Evolutionary conservation across 306 rosid species (phyloP).

Genomic region (Cucumis melo): DNA sequence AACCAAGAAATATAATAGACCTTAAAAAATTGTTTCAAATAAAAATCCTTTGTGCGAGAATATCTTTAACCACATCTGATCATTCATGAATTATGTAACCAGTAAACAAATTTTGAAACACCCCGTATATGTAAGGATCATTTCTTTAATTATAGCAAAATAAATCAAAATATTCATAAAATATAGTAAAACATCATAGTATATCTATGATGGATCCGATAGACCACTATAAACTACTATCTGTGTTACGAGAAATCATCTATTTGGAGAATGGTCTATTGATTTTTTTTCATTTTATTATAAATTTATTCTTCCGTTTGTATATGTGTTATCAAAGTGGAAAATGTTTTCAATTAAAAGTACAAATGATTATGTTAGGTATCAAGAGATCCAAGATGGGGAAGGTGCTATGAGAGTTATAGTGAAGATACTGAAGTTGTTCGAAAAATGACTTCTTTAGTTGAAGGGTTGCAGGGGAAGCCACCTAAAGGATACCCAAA

Average conservation of each 20-base stretch:
- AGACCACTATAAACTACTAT: no score
- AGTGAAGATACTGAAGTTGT: constrained; percentile 75
- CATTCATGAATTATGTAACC: neutral
- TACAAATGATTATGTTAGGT: constrained; percentile 31
- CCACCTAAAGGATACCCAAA: constrained; percentile 50
- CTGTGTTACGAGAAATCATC: no score
- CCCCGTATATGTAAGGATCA: no score
- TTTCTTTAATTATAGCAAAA: no score
- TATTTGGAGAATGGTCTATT: no score
- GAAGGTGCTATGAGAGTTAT: constrained; percentile 69
- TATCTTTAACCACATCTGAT: no score
- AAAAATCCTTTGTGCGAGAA: no score
- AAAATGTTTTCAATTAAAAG: constrained; percentile 1
- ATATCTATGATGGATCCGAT: no score
- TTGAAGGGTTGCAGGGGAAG: constrained; percentile 80
- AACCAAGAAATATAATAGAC: no score
- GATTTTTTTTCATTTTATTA: no score
- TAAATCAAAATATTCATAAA: no score
- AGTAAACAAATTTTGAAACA: neutral
- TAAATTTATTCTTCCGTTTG: neutral
- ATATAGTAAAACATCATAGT: no score
- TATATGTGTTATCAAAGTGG: neutral
- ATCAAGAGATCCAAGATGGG: constrained; percentile 88
- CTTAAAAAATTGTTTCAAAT: neutral
- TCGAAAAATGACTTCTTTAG: constrained; percentile 54